These are phyloP conservation scores for Cyberlindnera americana DNA, from an alignment of 805 yeast genomes.

Conservation along the genomic window DNA sequence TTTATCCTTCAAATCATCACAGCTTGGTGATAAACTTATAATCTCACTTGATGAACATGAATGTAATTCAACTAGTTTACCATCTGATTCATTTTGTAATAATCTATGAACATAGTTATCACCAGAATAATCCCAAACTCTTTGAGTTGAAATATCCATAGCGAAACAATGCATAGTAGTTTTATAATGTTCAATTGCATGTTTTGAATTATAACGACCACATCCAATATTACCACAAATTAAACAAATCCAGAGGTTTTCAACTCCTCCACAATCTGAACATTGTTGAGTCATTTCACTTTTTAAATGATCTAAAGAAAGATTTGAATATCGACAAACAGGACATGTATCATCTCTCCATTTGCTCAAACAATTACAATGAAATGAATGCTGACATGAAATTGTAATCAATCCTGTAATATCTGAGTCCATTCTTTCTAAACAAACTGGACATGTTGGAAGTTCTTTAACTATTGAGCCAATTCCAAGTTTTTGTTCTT, in stretches of 20 bases:
- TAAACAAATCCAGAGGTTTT: conserved; percentile 83
- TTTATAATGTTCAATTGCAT: conserved; percentile 79
- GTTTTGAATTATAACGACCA: conserved; percentile 81
- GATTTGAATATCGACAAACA: conserved; percentile 75
- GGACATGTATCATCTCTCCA: conserved; percentile 94
- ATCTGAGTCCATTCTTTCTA: conserved; percentile 80
- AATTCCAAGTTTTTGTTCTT: conserved; percentile 2
- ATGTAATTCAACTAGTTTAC: conserved; percentile 75
- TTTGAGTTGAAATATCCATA: conserved; percentile 77
- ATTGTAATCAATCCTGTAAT: conserved; percentile 81
- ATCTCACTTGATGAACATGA: conserved; percentile 10
- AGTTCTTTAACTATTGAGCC: conserved; percentile 48
- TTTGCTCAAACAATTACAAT: conserved; percentile 79
- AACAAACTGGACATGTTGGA: conserved; percentile 91
- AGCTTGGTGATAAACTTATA: background rate
- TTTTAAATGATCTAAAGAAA: conserved; percentile 27
- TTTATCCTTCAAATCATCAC: conserved; percentile 30
- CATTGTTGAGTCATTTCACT: conserved; percentile 29
- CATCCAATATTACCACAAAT: conserved; percentile 93
- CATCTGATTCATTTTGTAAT: conserved; percentile 81
- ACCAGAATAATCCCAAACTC: conserved; percentile 95
- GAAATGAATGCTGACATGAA: conserved; percentile 91
- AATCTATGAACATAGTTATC: conserved; percentile 87
- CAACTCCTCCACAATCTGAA: conserved; percentile 50
- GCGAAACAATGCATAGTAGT: conserved; percentile 83